Base-by-base conservation (phyloP, 345 rosid genomes). In the Populus euphratica region DNA sequence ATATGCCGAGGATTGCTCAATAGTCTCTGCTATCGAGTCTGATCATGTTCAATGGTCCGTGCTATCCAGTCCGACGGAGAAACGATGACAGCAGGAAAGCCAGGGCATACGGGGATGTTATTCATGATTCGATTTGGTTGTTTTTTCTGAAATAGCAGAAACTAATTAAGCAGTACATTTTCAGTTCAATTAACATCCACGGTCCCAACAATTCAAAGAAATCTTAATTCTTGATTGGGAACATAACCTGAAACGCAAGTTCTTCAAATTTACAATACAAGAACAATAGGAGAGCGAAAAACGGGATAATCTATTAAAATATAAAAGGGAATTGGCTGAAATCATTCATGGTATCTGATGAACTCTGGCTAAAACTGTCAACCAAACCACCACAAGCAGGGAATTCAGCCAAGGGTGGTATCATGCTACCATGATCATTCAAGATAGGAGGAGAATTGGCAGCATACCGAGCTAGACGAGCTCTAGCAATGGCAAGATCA, bases 401-500 rank as follows among this genome's bases (percentile, higher is more conserved):
- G 68, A 81, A 77, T 65, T 85, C 85, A 41, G 69, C 77, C 69
- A 91, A 83, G 78, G 67, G 68, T 2, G 77, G 81, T 11, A 76
- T 23, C 64, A 59, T 78, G 77, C 73, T 73, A 62, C 61, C 29
- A 62, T 64, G 79, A 72, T 80, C 78, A 38, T 31, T 70, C 54
- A 61, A 38, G 35, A n/a, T 5, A 43, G 68, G 56, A 18, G 75
- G 14, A 69, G 87, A 73, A 54, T 63, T 47, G 79, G 77, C 49
- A 77, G 85, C 75, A 16, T 83, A 85, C 31, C 89, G 88, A 44
- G 94, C 92, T 0, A 91, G 87, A 38, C 90, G 86, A 41, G 91
- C 91, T 71, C 90, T 86, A 54, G 98, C 98, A 69, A 89, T 62
- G 70, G 95, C 90, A 39, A 93, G 81, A 85, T 94, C 95, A 21